Evolutionary conservation across 768 basidiomycete species (phyloP).

Genomic region (Pleurotus platypus): DNA sequence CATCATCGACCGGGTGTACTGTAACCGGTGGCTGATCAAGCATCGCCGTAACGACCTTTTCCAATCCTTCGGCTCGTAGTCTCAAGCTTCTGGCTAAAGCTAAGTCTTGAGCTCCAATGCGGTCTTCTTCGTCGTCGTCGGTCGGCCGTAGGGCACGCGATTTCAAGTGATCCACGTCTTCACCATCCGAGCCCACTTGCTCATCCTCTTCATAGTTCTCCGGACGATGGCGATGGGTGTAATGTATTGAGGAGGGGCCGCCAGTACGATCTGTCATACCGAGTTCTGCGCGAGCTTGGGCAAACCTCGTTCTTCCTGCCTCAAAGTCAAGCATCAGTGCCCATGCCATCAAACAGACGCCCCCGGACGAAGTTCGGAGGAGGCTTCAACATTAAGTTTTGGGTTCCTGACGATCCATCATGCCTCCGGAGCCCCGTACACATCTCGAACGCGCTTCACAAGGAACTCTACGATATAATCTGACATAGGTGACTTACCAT

Average conservation of each 20-base stretch:
- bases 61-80: conserved; percentile 75
- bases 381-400: no score
- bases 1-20: conserved; percentile 51
- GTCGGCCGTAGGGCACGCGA: conserved; percentile 40
- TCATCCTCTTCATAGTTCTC: conserved; percentile 79
- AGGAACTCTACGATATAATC: not conserved
- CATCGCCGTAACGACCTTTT: conserved; percentile 81
- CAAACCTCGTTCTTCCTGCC: conserved; percentile 69
- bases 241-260: conserved; percentile 57
- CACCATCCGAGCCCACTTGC: conserved; percentile 61
- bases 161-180: conserved; percentile 48
- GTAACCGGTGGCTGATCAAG: conserved; percentile 69
- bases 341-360: no score
- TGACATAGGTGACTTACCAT: conserved; percentile 33
- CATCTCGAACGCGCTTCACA: no score
- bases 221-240: conserved; percentile 61
- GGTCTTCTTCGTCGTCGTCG: conserved; percentile 54
- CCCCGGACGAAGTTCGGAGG: no score
- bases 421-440: not conserved
- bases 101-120: conserved; percentile 56
- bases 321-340: not conserved
- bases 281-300: conserved; percentile 81
- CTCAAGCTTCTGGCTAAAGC: conserved; percentile 59
- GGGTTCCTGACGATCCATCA: not conserved
- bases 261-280: conserved; percentile 83